Base-by-base conservation (phyloP, 352 stramenopile species). In the Phytophthora megakarya region DNA sequence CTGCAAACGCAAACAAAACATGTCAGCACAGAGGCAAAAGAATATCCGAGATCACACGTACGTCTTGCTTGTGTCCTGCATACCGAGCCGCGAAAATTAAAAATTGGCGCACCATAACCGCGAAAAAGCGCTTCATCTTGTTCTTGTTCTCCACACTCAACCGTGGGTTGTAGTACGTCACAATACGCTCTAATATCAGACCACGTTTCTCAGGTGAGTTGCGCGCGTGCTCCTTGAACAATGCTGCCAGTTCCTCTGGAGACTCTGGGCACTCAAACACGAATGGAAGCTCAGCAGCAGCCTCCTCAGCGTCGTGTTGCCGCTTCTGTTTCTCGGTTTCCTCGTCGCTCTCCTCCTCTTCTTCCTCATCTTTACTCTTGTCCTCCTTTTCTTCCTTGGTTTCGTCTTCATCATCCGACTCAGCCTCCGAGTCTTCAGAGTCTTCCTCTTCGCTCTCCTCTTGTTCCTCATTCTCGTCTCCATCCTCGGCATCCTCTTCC, bases 91-190 rank as follows among this genome's bases (percentile, higher is more conserved):
- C 96, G 45, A 95, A 94, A 56, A 90, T 86, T 25, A 98, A 80
- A 65, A 98, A 98, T 64, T 97, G 78, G 23, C 89, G 90, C 42
- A 98, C 70, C 42, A 99, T 81, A 3, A 99, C 90, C 37, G 97
- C 93, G 33, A 98, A 97, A 71, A 98, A 98, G 56, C 96, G 98
- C 80, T 98, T 96, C 90, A 99, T 98, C 39, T 90, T 93, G 61
- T 92, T 79, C 62, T 96, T 90, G 76, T 99, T 99, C 25, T 93
- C 89, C 45, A 93, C 90, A 61, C 96, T 96, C 28, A 99, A 65
- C 43, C 92, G 83, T n/a, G 97, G 86, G 23, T 92, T 98, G 78
- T 98, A 98, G 49, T 91, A 96, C 43, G 81, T 88, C 40, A 98
- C 77, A 44, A 99, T 92, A 30, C 96, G 92, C 65, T 97, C 76